Percentiles rank a stretch among this genome's conserved stretches.
These are phyloP conservation scores for Penicillium brevicompactum DNA, from an alignment of 2,329 filamentous ascomycete genomes.

Conservation along the genomic window DNA sequence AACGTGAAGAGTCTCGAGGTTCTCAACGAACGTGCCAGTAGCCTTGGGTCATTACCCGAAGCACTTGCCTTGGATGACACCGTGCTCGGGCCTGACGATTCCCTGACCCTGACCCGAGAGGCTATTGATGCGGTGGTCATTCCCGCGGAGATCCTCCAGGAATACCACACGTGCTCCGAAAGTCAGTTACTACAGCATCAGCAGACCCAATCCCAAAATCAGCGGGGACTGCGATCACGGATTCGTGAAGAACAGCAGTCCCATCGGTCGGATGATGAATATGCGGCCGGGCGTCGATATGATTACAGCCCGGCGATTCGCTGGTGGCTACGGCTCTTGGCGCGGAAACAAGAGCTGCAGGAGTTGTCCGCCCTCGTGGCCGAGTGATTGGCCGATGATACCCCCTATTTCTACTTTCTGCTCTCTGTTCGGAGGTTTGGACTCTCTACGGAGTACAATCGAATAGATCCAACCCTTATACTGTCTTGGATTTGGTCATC, in stretches of 20 bases:
- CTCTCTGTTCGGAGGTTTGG: too few relatives aligned
- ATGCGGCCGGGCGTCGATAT: constrained; percentile 47
- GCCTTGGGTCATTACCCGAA: constrained; percentile 1
- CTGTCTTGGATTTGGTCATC: too few relatives aligned
- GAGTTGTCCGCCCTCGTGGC: constrained; percentile 27
- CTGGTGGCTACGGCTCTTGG: constrained; percentile 68
- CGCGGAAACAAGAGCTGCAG: constrained; percentile 63
- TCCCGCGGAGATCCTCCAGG: constrained; percentile 21
- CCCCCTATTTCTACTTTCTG: constrained; percentile 3
- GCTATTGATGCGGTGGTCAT: constrained; percentile 37
- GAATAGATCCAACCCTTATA: too few relatives aligned
- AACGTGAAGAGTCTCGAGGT: constrained; percentile 50
- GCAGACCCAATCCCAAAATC: constrained; percentile 31
- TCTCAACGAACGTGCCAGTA: constrained; percentile 35
- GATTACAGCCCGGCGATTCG: constrained; percentile 73
- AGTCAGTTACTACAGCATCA: constrained; percentile 35
- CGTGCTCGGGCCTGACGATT: constrained; percentile 40
- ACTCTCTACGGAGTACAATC: too few relatives aligned
- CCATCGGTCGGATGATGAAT: constrained; percentile 41
- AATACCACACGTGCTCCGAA: constrained; percentile 26
- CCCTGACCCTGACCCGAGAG: constrained; percentile 33
- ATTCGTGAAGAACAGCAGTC: constrained; percentile 46
- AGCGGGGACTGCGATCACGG: constrained; percentile 35
- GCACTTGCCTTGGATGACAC: constrained; percentile 19
- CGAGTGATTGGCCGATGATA: constrained; percentile 19